Conservation (phyloP, 352 stramenopile genomes). For the Thraustotheca clavata region DNA sequence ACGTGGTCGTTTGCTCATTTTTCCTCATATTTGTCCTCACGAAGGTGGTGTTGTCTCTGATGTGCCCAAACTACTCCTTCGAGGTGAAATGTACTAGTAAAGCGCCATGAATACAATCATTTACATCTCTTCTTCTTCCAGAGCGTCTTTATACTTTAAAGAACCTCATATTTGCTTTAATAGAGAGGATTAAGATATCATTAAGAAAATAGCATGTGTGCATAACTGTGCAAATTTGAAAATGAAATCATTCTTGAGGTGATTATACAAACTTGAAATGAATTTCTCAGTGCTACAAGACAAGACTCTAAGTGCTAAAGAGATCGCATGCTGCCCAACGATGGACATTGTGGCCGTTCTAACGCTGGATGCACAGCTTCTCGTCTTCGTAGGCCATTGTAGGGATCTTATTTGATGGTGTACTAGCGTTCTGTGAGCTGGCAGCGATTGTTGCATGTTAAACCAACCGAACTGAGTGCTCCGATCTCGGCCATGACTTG, state of each 20-base stretch:
- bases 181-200: too few relatives aligned
- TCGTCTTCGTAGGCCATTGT: conserved; percentile 51
- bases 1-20: conserved; percentile 20
- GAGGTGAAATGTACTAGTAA: conserved; percentile 21
- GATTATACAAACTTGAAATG: too few relatives aligned
- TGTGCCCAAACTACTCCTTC: conserved; percentile 21
- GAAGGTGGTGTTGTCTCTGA: conserved; percentile 14
- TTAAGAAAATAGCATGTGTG: too few relatives aligned
- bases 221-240: too few relatives aligned
- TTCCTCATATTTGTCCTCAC: conserved; percentile 21
- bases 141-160: too few relatives aligned
- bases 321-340: conserved; percentile 49
- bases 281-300: conserved; percentile 65
- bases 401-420: not conserved
- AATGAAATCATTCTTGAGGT: too few relatives aligned
- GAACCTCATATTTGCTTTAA: too few relatives aligned
- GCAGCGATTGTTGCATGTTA: conserved; percentile 64
- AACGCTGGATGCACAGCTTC: conserved; percentile 52
- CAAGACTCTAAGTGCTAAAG: conserved; percentile 46
- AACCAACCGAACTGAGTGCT: conserved; percentile 45
- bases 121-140: too few relatives aligned
- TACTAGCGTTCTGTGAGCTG: conserved; percentile 60
- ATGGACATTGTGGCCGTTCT: conserved; percentile 75
- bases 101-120: too few relatives aligned
- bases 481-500: conserved; percentile 48